Base-by-base conservation (phyloP, 2,329 filamentous ascomycete species). In the Aureobasidium sp. region DNA sequence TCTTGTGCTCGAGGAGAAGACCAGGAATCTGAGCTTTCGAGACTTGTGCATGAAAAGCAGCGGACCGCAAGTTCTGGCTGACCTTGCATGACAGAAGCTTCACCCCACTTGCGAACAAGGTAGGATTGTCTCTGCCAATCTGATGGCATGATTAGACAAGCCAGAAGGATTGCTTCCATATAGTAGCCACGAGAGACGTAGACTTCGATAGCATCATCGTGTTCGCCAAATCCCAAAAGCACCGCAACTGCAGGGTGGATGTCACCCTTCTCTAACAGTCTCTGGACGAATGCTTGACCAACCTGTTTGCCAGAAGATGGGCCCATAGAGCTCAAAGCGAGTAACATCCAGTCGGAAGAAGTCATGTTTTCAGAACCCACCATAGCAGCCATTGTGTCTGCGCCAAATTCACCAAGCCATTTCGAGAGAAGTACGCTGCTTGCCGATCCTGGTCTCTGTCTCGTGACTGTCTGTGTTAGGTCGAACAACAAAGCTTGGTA, bases 261-360 rank as follows among this genome's bases (percentile, higher is more conserved):
- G 68, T 99, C 94, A 31, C 91, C 91, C 65, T 87, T 90, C 73
- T 95, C 91, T 1, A 99, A 81, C 0, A 99, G 80, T 54, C 91
- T 86, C 73, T 96, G 92, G 0, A 96, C 90, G 68, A 96, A 96
- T 3, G 91, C 87, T 62, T 93, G 88, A 1, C 90, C 91, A 17
- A 97, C 85, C 72, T 96, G 95, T 72, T 95, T 92, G 69, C 95
- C 90, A 1, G 91, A 91, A 40, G 78, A 77, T 42, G 75, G 71
- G 0, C 89, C 91, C 75, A 97, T 95, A 44, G 90, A 89, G 70
- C 90, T 96, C 57, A 99, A 76, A 12, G 94, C 93, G 39, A 99
- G 78, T 63, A 97, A 77, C 91, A 99, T 97, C 94, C 94, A 99
- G 74, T 97, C 94, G 0, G 90, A 90, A 2, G 89, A 91, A 11